phyloP scores from a whole-genome alignment of 352 stramenopile species.

The Phytophthora podocarpi region DNA sequence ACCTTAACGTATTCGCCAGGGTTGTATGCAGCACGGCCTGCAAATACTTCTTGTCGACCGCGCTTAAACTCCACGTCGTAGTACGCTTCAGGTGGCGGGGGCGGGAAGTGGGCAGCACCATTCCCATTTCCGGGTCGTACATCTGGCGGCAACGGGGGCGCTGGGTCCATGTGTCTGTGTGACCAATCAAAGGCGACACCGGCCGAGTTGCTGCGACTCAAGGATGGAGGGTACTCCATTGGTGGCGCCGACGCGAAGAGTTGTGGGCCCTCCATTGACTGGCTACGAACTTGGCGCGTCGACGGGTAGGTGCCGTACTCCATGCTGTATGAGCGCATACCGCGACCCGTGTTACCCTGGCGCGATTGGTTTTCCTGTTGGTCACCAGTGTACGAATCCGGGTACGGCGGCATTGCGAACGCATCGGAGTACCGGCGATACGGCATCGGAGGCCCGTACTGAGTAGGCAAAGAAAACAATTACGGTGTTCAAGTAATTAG shows the following conservation, averaged over 20 bases:
- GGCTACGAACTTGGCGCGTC: constrained; percentile 64
- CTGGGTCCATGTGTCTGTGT: constrained; percentile 36
- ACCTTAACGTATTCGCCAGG: constrained; percentile 95
- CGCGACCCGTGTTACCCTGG: constrained; percentile 49
- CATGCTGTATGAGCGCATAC: constrained; percentile 79
- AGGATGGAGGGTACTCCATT: constrained; percentile 57
- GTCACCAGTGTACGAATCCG: constrained; percentile 53
- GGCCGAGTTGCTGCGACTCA: constrained; percentile 66
- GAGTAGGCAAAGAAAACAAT: neutral
- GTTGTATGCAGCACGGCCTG: constrained; percentile 85
- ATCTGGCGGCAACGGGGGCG: constrained; percentile 74
- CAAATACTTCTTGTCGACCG: constrained; percentile 90
- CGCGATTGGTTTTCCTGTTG: constrained; percentile 60
- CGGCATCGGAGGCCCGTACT: constrained; percentile 57
- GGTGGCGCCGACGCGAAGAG: constrained; percentile 55
- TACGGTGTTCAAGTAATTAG: constrained; percentile 4
- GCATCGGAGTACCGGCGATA: constrained; percentile 82
- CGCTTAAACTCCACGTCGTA: constrained; percentile 98
- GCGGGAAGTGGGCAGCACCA: constrained; percentile 46
- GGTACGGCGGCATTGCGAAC: constrained; percentile 65
- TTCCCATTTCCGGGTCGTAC: constrained; percentile 29
- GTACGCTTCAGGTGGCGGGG: constrained; percentile 75
- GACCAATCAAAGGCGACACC: constrained; percentile 73
- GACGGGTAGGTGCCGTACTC: constrained; percentile 65
- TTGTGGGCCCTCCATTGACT: constrained; percentile 75